Conservation (phyloP, 345 rosid species). For the Lepidium sativum region DNA sequence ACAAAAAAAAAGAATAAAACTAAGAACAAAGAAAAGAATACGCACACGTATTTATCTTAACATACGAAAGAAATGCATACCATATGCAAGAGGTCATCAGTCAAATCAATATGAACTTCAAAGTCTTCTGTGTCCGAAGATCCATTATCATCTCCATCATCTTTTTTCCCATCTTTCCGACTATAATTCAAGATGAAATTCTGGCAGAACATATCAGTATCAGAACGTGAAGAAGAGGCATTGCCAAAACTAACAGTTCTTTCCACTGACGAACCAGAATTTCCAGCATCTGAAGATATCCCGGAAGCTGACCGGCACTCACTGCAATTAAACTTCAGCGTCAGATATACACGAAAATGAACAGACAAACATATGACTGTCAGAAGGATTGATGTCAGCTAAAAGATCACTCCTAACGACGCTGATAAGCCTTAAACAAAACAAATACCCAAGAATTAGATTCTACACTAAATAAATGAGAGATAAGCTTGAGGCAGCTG, state of each 20-base stretch:
- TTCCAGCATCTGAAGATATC: constrained; percentile 30
- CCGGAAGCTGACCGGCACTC: constrained; percentile 23
- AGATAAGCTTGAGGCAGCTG: neutral
- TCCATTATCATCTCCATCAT: constrained; percentile 38
- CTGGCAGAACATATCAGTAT: constrained; percentile 42
- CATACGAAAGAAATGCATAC: constrained; percentile 27
- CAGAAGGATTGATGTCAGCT: neutral
- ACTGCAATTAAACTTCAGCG: constrained; percentile 32
- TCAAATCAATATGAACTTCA: constrained; percentile 81
- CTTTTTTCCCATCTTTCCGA: constrained; percentile 42
- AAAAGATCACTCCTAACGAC: neutral
- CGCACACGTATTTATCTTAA: neutral
- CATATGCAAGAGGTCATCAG: constrained; percentile 91
- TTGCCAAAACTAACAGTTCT: constrained; percentile 28
- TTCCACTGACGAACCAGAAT: constrained; percentile 29
- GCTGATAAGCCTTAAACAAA: neutral
- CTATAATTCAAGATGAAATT: constrained; percentile 52
- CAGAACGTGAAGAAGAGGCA: constrained; percentile 29
- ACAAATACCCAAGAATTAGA: neutral
- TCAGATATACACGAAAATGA: too few relatives aligned
- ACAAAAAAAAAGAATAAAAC: too few relatives aligned
- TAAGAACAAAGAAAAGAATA: neutral
- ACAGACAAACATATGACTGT: neutral
- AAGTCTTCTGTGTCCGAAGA: constrained; percentile 41
- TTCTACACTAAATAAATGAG: neutral